Conservation (phyloP, 1,284 basidiomycete species). For the Puccinia brachypodii region DNA sequence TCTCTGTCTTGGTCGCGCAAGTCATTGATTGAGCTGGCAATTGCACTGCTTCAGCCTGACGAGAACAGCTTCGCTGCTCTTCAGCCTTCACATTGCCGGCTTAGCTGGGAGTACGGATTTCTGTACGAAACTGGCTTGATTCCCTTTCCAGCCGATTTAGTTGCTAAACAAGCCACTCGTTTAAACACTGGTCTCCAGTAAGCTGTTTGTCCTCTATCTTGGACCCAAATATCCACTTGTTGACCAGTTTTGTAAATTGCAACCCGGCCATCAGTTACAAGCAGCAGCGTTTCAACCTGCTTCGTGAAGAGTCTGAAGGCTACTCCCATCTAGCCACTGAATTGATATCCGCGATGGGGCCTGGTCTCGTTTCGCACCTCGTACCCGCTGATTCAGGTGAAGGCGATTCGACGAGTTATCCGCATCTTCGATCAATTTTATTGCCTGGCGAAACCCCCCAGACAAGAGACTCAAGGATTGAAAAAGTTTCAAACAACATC, state of each 20-base stretch:
- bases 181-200: slow-evolving; percentile 39
- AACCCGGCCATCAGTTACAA: slow-evolving; percentile 66
- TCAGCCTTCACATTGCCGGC: slow-evolving; percentile 24
- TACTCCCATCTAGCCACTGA: slow-evolving; percentile 88
- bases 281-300: slow-evolving; percentile 96
- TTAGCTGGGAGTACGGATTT: slow-evolving; percentile 46
- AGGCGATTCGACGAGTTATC: slow-evolving; percentile 22
- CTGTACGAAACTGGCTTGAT: slow-evolving; percentile 37
- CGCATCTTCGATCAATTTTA: slow-evolving; percentile 54
- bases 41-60: slow-evolving; percentile 4
- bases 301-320: slow-evolving; percentile 95
- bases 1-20: slow-evolving; percentile 21
- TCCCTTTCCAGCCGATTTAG: slow-evolving; percentile 36
- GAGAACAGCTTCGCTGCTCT: slow-evolving; percentile 9
- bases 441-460: slow-evolving; percentile 56
- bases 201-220: slow-evolving; percentile 4
- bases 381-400: slow-evolving; percentile 50
- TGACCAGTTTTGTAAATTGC: not conserved
- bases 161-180: slow-evolving; percentile 43
- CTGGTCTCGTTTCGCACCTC: slow-evolving; percentile 63
- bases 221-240: not conserved
- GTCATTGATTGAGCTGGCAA: slow-evolving; percentile 38
- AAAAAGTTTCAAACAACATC: slow-evolving; percentile 78
- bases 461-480: slow-evolving; percentile 67
- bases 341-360: slow-evolving; percentile 74